Evolutionary conservation across 257 asterid genomes (phyloP).

Genomic region (Verbascum thapsus): DNA sequence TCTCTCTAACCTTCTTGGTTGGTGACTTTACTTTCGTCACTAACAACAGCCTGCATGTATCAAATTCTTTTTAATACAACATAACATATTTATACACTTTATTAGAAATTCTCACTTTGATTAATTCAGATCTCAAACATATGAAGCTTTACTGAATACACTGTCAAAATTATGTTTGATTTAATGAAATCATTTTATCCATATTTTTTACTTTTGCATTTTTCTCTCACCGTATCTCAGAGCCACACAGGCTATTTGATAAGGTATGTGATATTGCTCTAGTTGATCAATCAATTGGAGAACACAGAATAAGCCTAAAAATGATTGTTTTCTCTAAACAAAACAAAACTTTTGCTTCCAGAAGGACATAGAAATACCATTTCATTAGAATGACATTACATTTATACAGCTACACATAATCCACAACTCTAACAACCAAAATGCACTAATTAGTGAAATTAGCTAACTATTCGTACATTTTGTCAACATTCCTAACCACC

Average conservation of each 20-base stretch:
- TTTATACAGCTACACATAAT: no score
- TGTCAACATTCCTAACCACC: conserved; percentile 17
- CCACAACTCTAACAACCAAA: conserved; percentile 1
- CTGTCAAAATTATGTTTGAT: conserved; percentile 4
- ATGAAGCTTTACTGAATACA: conserved; percentile 2
- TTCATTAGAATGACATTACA: not conserved
- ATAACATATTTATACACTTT: conserved; percentile 20
- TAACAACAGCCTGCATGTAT: conserved; percentile 72
- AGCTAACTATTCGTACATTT: not conserved
- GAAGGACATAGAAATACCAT: not conserved
- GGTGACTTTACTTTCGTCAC: conserved; percentile 56
- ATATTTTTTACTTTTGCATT: no score
- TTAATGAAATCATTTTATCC: conserved; percentile 17
- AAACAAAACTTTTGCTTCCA: no score
- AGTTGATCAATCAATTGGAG: no score
- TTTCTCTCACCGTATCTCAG: no score
- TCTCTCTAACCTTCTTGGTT: conserved; percentile 52
- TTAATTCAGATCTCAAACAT: conserved; percentile 15
- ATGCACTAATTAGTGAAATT: not conserved
- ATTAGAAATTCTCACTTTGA: not conserved
- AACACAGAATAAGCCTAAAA: no score
- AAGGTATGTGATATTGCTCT: no score
- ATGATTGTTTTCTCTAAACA: no score
- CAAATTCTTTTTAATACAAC: conserved; percentile 17
- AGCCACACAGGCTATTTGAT: no score